These are phyloP conservation scores for Rozella allomycis DNA, from an alignment of 371 early-diverging fungal genomes.

Conservation along the genomic window DNA sequence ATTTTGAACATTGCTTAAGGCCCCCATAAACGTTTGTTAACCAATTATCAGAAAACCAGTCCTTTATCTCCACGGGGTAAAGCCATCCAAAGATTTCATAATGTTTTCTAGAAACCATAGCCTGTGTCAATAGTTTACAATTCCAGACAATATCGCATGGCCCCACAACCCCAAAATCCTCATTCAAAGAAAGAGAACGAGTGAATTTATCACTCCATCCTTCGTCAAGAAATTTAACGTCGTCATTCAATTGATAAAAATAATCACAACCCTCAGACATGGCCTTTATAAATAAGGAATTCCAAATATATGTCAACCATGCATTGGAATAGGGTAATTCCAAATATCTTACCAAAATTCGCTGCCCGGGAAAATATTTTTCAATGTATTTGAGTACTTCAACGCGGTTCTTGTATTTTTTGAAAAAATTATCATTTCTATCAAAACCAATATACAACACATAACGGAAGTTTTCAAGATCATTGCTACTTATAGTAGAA, in stretches of 20 bases:
- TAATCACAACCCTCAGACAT: not conserved
- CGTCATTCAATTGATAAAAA: slow-evolving; percentile 1
- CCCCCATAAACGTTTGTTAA: not conserved
- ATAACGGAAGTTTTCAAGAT: not conserved
- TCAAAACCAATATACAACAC: not conserved
- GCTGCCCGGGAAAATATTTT: not conserved
- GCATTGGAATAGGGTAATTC: not conserved
- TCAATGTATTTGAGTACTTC: not conserved
- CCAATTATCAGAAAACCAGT: not conserved
- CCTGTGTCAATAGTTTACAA: not conserved
- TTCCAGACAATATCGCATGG: not conserved
- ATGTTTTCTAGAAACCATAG: not conserved
- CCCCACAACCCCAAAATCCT: not conserved
- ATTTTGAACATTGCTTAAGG: too few relatives aligned
- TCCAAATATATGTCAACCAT: not conserved
- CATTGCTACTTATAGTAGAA: not conserved
- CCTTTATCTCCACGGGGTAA: not conserved
- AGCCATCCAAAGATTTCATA: not conserved
- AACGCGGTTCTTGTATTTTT: not conserved
- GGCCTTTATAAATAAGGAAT: not conserved
- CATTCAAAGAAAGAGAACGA: not conserved
- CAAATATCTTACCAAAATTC: not conserved
- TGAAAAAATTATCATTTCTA: not conserved
- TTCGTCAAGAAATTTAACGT: not conserved
- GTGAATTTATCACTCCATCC: not conserved